Percentiles rank a stretch among this genome's conserved stretches.
Conservation (phyloP, 192 early-diverging fungal genomes). For the Gamsiella multidivaricata region DNA sequence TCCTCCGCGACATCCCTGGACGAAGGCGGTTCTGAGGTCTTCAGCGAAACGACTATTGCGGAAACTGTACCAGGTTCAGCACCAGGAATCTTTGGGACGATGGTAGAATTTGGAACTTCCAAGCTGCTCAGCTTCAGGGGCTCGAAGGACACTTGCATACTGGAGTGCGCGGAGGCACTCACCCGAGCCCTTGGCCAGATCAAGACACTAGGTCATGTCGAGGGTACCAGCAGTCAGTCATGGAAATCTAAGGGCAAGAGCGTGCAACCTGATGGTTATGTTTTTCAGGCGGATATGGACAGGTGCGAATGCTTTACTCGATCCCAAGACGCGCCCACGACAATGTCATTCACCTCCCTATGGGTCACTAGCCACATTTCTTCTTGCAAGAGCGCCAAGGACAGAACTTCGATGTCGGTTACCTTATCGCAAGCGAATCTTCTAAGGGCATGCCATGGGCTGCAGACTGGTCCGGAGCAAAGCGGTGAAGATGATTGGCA, state of each 20-base stretch:
- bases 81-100: conserved; percentile 28
- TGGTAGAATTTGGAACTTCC: conserved; percentile 39
- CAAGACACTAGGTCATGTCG: background rate
- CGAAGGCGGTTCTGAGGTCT: background rate
- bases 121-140: conserved; percentile 31
- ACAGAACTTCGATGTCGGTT: conserved; percentile 44
- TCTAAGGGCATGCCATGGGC: conserved; percentile 28
- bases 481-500: conserved; percentile 36
- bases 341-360: conserved; percentile 7
- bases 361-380: conserved; percentile 42
- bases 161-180: conserved; percentile 45
- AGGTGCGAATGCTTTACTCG: background rate
- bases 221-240: background rate
- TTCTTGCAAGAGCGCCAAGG: conserved; percentile 49
- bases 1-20: background rate
- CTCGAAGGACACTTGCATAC: conserved; percentile 24
- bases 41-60: background rate
- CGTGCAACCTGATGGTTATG: no score
- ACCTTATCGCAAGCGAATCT: conserved; percentile 43
- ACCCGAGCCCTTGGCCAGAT: conserved; percentile 42
- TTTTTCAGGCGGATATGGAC: background rate
- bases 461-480: conserved; percentile 13
- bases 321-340: background rate
- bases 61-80: background rate
- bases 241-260: background rate